phyloP scores from a whole-genome alignment of 192 early-diverging fungal species.

The Gaertneriomyces sp. region DNA sequence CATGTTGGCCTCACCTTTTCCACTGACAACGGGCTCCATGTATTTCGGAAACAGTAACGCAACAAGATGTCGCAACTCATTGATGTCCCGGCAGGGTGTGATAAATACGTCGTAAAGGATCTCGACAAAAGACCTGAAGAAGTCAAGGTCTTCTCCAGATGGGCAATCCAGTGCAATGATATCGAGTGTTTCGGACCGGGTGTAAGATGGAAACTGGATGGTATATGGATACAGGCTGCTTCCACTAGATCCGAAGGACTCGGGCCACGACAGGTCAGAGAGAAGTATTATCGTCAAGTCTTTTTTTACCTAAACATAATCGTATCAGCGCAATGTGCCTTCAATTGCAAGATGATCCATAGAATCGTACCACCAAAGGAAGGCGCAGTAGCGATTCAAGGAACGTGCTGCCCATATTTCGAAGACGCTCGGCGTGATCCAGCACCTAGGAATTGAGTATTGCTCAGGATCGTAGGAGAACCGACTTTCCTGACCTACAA shows the following conservation, averaged over 20 bases:
- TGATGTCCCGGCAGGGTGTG: slow-evolving; percentile 75
- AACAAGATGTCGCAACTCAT: slow-evolving; percentile 81
- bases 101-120: slow-evolving; percentile 79
- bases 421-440: slow-evolving; percentile 77
- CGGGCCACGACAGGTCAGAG: slow-evolving; percentile 63
- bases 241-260: slow-evolving; percentile 69
- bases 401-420: slow-evolving; percentile 63
- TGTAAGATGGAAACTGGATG: slow-evolving; percentile 74
- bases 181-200: slow-evolving; percentile 61
- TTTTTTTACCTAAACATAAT: slow-evolving; percentile 31
- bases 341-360: neutral
- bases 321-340: neutral
- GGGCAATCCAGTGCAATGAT: slow-evolving; percentile 73
- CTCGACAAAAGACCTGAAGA: slow-evolving; percentile 74
- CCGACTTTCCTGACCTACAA: neutral
- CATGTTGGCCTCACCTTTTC: slow-evolving; percentile 51
- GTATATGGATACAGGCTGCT: slow-evolving; percentile 56
- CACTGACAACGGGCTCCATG: slow-evolving; percentile 75
- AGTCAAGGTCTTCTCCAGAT: slow-evolving; percentile 52
- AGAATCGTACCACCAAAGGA: slow-evolving; percentile 57
- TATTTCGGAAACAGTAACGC: slow-evolving; percentile 82
- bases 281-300: slow-evolving; percentile 73
- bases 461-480: neutral
- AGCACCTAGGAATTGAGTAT: slow-evolving; percentile 43
- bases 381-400: slow-evolving; percentile 69